Evolutionary conservation across 176 grass and related monocot genomes (phyloP).

Genomic region (Eleusine indica): DNA sequence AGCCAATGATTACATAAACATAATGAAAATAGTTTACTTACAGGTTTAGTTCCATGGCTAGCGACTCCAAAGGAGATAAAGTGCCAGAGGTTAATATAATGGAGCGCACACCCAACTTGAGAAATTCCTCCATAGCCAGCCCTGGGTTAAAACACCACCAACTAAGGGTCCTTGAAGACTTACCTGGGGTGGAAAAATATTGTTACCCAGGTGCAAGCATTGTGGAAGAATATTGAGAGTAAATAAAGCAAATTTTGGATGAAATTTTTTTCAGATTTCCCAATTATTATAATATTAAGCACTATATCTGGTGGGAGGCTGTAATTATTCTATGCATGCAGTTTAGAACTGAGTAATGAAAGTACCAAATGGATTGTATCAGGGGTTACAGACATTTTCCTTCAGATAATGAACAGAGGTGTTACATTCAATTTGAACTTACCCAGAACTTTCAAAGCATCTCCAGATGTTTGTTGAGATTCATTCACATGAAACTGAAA

Average conservation of each 20-base stretch:
- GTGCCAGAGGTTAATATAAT: slow-evolving; percentile 99
- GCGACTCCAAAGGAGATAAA: slow-evolving; percentile 90
- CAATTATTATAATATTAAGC: slow-evolving; percentile 19
- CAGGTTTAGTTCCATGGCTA: slow-evolving; percentile 95
- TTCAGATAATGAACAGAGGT: slow-evolving; percentile 36
- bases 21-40: slow-evolving; percentile 51
- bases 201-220: background rate
- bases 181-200: slow-evolving; percentile 58
- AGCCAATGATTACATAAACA: slow-evolving; percentile 34
- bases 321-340: slow-evolving; percentile 25
- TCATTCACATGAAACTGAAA: slow-evolving; percentile 97
- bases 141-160: slow-evolving; percentile 99
- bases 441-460: slow-evolving; percentile 68
- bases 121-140: slow-evolving; percentile 92
- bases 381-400: background rate
- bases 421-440: slow-evolving; percentile 32
- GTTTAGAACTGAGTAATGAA: slow-evolving; percentile 26
- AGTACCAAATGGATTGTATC: background rate
- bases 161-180: slow-evolving; percentile 81
- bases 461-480: slow-evolving; percentile 65
- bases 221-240: slow-evolving; percentile 1
- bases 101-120: slow-evolving; percentile 76
- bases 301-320: background rate
- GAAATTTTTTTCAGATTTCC: background rate
- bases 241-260: background rate